Evolutionary conservation across 345 rosid genomes (phyloP).

Genomic region (Populus alba): DNA sequence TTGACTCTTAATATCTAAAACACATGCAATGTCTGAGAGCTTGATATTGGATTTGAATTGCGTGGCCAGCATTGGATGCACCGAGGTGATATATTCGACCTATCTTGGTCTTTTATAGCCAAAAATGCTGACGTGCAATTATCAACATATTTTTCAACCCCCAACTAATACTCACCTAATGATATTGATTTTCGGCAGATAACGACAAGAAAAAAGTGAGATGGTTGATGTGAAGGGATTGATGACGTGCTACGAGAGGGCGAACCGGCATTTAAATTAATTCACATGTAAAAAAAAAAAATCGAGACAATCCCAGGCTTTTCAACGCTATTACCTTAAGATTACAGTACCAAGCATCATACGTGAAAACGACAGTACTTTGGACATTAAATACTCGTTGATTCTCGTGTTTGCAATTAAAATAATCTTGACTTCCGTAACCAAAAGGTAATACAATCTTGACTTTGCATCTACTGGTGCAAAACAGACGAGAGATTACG

Average conservation of each 20-base stretch:
- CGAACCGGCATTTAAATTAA: background rate
- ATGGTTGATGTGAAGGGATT: background rate
- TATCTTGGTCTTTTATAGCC: too few relatives aligned
- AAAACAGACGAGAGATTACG: background rate
- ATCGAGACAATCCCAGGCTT: background rate
- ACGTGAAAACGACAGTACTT: background rate
- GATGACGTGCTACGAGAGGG: background rate
- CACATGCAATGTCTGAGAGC: conserved; percentile 14
- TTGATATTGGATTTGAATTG: background rate
- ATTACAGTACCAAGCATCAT: background rate
- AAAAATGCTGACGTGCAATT: too few relatives aligned
- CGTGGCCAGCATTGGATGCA: background rate
- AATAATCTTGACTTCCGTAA: background rate
- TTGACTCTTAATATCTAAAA: background rate
- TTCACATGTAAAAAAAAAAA: background rate
- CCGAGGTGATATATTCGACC: background rate
- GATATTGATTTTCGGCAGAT: too few relatives aligned
- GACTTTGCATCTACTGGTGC: background rate
- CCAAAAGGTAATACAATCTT: background rate
- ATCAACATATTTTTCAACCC: too few relatives aligned
- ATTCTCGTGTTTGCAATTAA: background rate
- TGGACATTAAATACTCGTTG: background rate
- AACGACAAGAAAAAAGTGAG: background rate
- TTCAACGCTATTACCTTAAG: background rate
- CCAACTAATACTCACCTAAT: too few relatives aligned